Conservation (phyloP, 148 eudicot genomes). For the Cornus kousa region DNA sequence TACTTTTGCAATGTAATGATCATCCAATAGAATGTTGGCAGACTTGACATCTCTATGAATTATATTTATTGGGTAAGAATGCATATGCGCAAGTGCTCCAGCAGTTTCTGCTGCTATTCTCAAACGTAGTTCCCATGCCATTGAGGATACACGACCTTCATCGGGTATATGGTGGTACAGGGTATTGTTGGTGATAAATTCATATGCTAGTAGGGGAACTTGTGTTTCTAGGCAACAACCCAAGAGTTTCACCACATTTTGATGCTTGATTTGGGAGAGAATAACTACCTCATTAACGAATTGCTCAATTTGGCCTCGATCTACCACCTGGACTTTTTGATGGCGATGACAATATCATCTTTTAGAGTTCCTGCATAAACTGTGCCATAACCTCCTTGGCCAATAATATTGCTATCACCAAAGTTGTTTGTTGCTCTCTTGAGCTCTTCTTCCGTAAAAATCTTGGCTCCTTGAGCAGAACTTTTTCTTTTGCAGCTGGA, state of each 20-base stretch:
- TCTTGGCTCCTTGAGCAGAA: not conserved
- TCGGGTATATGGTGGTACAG: slow-evolving; percentile 17
- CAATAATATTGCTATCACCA: not conserved
- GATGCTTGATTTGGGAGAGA: not conserved
- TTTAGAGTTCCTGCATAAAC: not conserved
- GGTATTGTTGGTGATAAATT: slow-evolving; percentile 15
- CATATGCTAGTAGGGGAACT: slow-evolving; percentile 15
- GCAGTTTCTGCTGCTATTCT: slow-evolving; percentile 22
- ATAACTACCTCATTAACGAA: not conserved
- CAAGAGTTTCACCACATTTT: not conserved
- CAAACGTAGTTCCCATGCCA: not conserved
- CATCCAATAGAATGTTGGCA: slow-evolving; percentile 21
- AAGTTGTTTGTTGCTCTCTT: not conserved
- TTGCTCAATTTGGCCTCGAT: not conserved
- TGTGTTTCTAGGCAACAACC: slow-evolving; percentile 6
- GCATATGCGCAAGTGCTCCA: slow-evolving; percentile 21
- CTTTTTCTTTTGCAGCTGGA: not conserved
- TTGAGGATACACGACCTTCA: not conserved
- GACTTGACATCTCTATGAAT: slow-evolving; percentile 25
- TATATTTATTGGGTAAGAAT: slow-evolving; percentile 7
- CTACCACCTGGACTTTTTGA: not conserved
- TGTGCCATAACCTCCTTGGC: not conserved
- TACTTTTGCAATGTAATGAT: slow-evolving; percentile 15
- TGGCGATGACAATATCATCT: not conserved
- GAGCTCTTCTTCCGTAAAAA: not conserved